Conservation (phyloP, 495 filamentous ascomycete species). For the Hamigera avellanea region DNA sequence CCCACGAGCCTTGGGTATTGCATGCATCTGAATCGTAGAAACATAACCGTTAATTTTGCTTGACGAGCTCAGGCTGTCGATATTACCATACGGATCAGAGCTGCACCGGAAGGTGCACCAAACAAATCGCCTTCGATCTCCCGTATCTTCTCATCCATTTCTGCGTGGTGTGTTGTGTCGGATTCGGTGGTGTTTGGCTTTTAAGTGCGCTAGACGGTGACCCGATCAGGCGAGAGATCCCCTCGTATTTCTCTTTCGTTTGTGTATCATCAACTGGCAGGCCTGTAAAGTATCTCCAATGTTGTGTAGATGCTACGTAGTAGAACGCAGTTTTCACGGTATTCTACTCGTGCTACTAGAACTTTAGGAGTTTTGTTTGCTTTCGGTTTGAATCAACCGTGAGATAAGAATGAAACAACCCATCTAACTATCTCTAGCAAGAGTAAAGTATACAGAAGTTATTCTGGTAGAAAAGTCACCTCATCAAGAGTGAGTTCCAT, state of each 20-base stretch:
- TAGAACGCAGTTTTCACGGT: no score
- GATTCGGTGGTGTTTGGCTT: background rate
- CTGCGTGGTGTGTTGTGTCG: background rate
- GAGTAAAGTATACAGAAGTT: no score
- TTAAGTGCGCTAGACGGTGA: background rate
- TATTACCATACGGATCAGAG: slow-evolving; percentile 31
- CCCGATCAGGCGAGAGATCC: background rate
- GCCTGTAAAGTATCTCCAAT: background rate
- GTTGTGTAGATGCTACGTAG: background rate
- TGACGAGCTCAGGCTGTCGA: background rate
- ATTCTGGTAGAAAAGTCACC: no score
- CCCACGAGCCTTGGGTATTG: slow-evolving; percentile 34
- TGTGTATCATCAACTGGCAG: background rate
- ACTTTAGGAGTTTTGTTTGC: no score
- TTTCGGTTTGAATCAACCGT: no score
- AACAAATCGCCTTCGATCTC: slow-evolving; percentile 33
- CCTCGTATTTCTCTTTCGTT: no score
- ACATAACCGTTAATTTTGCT: slow-evolving; percentile 1
- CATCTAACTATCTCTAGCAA: no score
- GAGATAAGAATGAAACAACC: no score
- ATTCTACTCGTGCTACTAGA: no score
- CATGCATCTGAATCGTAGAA: slow-evolving; percentile 40
- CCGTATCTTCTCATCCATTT: slow-evolving; percentile 1
- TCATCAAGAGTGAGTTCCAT: no score
- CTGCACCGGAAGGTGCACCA: slow-evolving; percentile 27